Evolutionary conservation across 495 filamentous ascomycete genomes (phyloP), one percentile per base, ranked within the genome.

Genomic region (Massariosphaeria phaeospora): DNA sequence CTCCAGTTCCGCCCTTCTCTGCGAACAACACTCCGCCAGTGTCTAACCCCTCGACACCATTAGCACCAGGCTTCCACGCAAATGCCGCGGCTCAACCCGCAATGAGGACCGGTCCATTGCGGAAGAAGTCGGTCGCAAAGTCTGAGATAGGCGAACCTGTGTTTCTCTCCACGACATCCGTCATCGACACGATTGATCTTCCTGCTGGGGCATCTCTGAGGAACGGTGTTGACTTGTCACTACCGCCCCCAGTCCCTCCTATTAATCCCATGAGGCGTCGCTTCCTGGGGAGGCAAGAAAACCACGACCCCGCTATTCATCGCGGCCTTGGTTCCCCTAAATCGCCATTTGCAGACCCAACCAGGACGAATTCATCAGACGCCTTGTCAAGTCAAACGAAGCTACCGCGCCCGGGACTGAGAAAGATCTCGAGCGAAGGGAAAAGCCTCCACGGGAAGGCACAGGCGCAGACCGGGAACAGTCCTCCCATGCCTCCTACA

Each of bases 101-200:
- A 61, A 68, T 20, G 66, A 73, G 53, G 67, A 68, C 15, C 59
- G 66, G 20, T 62, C 61, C 67, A 21, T 66, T 27, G 20, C 74
- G 68, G 48, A 93, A 89, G 73, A 80, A 80, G 31, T 73, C 78
- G 0, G 73, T 93, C 41, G 83, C 81, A 61, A 89, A 91, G 63
- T 72, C 76, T 29, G 80, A 85, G 24, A 94, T 96, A 33, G 91
- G 88, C 2, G 89, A 93, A 58, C 89, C 89, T 0, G 86, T 78
- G 0, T 85, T 95, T 50, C 68, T 91, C n/a, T 86, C 80, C 29
- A 80, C 77, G 18, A 93, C 88, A 8, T 89, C 84, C 9, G 83
- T 82, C 36, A 78, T 93, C 20, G 72, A 73, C 55, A 71, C 69
- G 1, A 55, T 75, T 23, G 61, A 68, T 26, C 65, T 75, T 9